Base-by-base conservation (phyloP, 768 basidiomycete species). In the Grammothele lineata region DNA sequence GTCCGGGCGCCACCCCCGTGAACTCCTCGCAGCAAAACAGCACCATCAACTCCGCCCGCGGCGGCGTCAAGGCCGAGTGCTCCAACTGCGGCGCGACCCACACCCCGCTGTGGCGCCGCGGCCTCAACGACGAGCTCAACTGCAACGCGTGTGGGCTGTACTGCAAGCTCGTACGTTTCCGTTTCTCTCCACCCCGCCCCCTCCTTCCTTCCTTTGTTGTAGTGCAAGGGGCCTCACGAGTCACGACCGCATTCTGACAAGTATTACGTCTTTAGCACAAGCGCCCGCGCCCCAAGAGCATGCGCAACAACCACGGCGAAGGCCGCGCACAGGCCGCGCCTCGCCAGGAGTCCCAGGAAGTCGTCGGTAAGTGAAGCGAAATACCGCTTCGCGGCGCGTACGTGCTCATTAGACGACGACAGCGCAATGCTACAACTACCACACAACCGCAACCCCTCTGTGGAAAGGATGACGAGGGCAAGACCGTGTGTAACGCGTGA, bases 391-490 rank as follows among this genome's bases (percentile, higher is more conserved):
- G n/a, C n/a, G n/a, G n/a, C n/a, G n/a, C n/a, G n/a, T n/a, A n/a
- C n/a, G n/a, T n/a, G n/a, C n/a, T n/a, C n/a, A n/a, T n/a, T n/a
- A n/a, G n/a, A n/a, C n/a, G 4, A 18, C 32, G 38, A 53, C 73
- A 75, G 89, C 88, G 3, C 87, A 90, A 71, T 92, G 89, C 70
- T 89, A 84, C 67, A 92, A 91, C 60, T 92, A 89, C 70, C 85
- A 90, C 59, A 92, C 90, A 19, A 91, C 87, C 3, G 87, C 88
- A 12, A 91, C 89, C 5, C 90, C 90, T 92, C 33, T 92, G 89
- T 89, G 77, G 89, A 53, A 92, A 92, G 66, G 90, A 92, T 57
- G 88, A 91, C 57, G 90, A 91, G 66, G 89, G 89, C 45, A 88
- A 88, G 71, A 92, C 89, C 0, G 87, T 92, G 33, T 92, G 90